phyloP scores from a whole-genome alignment of 805 yeast species.

The Wickerhamiella galacta region DNA sequence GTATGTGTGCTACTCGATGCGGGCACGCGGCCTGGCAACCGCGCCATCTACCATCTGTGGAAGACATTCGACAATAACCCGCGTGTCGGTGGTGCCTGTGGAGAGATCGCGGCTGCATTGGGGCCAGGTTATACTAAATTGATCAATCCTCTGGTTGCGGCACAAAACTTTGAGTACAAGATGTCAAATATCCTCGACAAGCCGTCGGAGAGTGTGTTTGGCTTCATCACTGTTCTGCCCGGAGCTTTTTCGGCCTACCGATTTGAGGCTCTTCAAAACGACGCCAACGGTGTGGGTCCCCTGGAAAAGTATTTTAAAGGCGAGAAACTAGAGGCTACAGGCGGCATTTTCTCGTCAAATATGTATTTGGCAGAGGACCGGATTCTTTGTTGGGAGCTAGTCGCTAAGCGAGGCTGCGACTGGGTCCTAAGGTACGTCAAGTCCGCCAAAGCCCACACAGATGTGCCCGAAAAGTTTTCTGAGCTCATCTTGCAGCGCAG shows the following conservation, averaged over 20 bases:
- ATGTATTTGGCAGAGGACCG: constrained; percentile 97
- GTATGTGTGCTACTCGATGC: constrained; percentile 79
- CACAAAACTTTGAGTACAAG: constrained; percentile 93
- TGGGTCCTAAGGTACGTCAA: constrained; percentile 79
- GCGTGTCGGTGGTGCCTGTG: constrained; percentile 93
- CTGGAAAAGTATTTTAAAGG: constrained; percentile 83
- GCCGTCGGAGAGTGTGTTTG: constrained; percentile 89
- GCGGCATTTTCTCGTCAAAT: constrained; percentile 81
- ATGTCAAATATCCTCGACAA: constrained; percentile 89
- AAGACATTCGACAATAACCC: constrained; percentile 58
- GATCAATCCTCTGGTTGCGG: constrained; percentile 79
- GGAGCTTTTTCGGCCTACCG: constrained; percentile 96
- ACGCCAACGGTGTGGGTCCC: constrained; percentile 63
- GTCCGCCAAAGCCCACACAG: constrained; percentile 82
- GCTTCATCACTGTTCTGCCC: constrained; percentile 85
- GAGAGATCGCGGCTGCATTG: constrained; percentile 77
- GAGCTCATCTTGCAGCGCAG: constrained; percentile 85
- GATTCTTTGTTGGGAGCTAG: constrained; percentile 83
- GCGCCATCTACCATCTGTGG: constrained; percentile 82
- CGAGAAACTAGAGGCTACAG: constrained; percentile 58
- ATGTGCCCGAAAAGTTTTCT: constrained; percentile 78
- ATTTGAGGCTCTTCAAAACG: constrained; percentile 55
- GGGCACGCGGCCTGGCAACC: constrained; percentile 79
- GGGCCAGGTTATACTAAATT: constrained; percentile 43
- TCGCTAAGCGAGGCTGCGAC: constrained; percentile 57